Percentiles rank a stretch among this genome's conserved stretches.
phyloP scores from a whole-genome alignment of 306 rosid genomes.

The Begonia fuchsioides region DNA sequence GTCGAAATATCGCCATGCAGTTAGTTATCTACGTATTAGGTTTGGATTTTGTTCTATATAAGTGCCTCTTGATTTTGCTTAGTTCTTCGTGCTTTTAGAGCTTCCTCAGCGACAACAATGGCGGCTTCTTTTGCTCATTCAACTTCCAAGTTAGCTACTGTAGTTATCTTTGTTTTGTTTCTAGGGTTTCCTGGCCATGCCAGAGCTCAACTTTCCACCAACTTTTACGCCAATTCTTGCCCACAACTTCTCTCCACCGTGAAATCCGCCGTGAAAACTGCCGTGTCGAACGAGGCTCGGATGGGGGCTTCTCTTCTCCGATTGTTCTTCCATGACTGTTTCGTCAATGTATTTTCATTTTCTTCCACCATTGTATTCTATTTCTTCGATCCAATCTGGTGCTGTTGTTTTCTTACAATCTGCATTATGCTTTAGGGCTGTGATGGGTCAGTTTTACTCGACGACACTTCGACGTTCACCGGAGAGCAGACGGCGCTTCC shows the following conservation, averaged over 20 bases:
- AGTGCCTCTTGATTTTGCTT: no score
- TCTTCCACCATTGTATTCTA: constrained; percentile 1
- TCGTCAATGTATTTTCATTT: constrained; percentile 15
- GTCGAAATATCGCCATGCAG: no score
- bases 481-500: constrained; percentile 26
- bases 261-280: constrained; percentile 3
- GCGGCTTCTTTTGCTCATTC: no score
- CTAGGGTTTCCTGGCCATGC: neutral
- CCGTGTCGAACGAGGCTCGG: constrained; percentile 11
- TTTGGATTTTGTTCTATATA: no score
- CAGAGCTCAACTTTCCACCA: constrained; percentile 10
- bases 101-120: no score
- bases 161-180: neutral
- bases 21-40: no score
- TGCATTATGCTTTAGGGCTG: constrained; percentile 9
- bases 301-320: constrained; percentile 31
- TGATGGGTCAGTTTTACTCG: constrained; percentile 22
- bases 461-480: constrained; percentile 12
- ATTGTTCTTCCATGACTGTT: constrained; percentile 18
- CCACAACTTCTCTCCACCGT: constrained; percentile 16
- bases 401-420: neutral
- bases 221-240: constrained; percentile 10
- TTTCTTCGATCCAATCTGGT: neutral
- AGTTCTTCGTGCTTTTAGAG: fast-evolving
- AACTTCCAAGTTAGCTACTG: no score